These are phyloP conservation scores for Thermomyces lanuginosus DNA, from an alignment of 2,329 filamentous ascomycete genomes.

Conservation along the genomic window DNA sequence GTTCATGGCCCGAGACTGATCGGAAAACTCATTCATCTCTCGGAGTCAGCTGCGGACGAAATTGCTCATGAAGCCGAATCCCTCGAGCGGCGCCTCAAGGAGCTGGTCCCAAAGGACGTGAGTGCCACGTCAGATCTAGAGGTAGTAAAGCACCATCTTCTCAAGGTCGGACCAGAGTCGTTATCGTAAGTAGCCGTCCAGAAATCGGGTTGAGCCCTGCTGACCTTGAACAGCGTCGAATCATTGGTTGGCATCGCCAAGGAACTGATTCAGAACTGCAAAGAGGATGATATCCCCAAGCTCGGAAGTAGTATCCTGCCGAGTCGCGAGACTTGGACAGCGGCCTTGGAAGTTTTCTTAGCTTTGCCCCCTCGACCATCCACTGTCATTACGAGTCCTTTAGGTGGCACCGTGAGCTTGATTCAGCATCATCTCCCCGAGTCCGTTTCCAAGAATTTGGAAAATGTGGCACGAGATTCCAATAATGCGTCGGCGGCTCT, in stretches of 20 bases:
- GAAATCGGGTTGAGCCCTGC: slow-evolving; percentile 3
- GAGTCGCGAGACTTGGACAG: slow-evolving; percentile 46
- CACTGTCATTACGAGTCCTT: slow-evolving; percentile 54
- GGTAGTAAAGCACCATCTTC: slow-evolving; percentile 37
- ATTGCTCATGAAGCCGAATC: slow-evolving; percentile 27
- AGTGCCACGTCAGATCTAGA: slow-evolving; percentile 33
- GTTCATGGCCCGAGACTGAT: slow-evolving; percentile 34
- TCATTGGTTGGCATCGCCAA: slow-evolving; percentile 39
- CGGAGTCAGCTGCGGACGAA: slow-evolving; percentile 38
- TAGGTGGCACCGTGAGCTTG: slow-evolving; percentile 56
- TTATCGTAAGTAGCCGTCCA: slow-evolving; percentile 28
- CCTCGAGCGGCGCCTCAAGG: slow-evolving; percentile 19
- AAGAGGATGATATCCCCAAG: slow-evolving; percentile 13
- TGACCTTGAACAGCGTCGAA: slow-evolving; percentile 33
- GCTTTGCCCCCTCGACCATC: slow-evolving; percentile 33
- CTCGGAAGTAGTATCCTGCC: slow-evolving; percentile 42
- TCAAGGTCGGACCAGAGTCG: slow-evolving; percentile 27
- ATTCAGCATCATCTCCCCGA: slow-evolving; percentile 25
- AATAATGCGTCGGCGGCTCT: slow-evolving; percentile 56
- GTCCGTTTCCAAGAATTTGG: slow-evolving; percentile 11
- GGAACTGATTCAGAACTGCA: slow-evolving; percentile 27
- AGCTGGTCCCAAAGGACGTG: slow-evolving; percentile 21
- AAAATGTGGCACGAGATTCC: slow-evolving; percentile 41
- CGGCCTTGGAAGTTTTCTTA: slow-evolving; percentile 41
- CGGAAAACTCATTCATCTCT: slow-evolving; percentile 36